Conservation (phyloP, 352 stramenopile genomes). For the Saprolegnia diclina region DNA sequence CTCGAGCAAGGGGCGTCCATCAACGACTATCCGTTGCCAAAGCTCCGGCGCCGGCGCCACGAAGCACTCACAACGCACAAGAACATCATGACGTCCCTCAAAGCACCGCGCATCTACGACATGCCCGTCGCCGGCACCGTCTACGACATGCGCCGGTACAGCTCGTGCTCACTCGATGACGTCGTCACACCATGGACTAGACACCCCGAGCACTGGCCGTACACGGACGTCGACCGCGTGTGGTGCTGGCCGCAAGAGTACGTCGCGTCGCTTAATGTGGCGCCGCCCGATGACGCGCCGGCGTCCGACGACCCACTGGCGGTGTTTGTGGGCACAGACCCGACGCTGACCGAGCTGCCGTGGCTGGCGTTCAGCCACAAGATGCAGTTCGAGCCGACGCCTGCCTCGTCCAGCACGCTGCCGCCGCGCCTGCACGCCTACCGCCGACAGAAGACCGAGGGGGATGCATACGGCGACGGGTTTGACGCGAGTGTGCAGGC, state of each 20-base stretch:
- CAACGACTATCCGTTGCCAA: not conserved
- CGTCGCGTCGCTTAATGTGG: not conserved
- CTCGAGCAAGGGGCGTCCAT: too few relatives aligned
- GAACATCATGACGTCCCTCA: not conserved
- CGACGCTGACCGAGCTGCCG: not conserved
- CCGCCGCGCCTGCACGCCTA: not conserved
- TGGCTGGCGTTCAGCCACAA: not conserved
- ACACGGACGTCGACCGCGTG: not conserved
- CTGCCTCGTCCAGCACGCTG: not conserved
- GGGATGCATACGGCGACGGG: not conserved
- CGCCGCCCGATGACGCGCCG: not conserved
- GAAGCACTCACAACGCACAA: not conserved
- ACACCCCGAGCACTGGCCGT: not conserved
- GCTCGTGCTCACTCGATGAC: not conserved
- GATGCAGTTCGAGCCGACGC: not conserved
- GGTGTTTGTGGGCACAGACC: not conserved
- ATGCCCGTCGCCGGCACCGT: constrained; percentile 2
- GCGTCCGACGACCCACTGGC: not conserved
- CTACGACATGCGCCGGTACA: constrained; percentile 14
- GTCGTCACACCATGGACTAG: not conserved
- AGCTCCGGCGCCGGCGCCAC: not conserved
- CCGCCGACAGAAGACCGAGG: too few relatives aligned
- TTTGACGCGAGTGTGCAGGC: constrained; percentile 30
- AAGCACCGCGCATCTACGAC: not conserved
- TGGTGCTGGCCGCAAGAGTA: not conserved